Evolutionary conservation across 306 rosid genomes (phyloP).

Genomic region (Pterocarpus macrocarpus): DNA sequence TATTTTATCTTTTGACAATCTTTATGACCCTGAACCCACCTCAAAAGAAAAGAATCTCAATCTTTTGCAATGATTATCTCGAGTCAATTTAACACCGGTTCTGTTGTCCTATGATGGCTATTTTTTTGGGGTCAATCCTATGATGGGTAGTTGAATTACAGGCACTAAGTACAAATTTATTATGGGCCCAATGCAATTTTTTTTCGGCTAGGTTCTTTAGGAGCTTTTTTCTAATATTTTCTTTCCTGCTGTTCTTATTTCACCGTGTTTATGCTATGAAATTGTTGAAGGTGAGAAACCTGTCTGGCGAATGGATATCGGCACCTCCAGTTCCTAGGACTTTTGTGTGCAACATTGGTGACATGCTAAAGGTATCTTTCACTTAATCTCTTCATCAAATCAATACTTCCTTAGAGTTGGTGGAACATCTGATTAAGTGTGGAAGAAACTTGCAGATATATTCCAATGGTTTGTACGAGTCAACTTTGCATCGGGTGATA

Average conservation of each 20-base stretch:
- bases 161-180: neutral
- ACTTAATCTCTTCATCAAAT: conserved; percentile 6
- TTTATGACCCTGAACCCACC: too few relatives aligned
- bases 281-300: conserved; percentile 81
- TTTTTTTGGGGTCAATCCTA: too few relatives aligned
- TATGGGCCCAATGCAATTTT: neutral
- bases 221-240: neutral
- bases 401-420: neutral
- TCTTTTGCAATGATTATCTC: neutral
- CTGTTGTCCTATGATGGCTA: neutral
- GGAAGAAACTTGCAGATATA: conserved; percentile 70
- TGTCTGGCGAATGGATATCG: conserved; percentile 89
- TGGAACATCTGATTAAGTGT: conserved; percentile 12
- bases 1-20: neutral
- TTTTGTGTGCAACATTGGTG: conserved; percentile 91
- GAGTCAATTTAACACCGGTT: neutral
- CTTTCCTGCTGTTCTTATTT: neutral
- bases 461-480: conserved; percentile 88
- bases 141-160: too few relatives aligned
- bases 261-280: conserved; percentile 27
- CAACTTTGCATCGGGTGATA: conserved; percentile 87
- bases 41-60: neutral
- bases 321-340: conserved; percentile 89
- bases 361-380: conserved; percentile 86
- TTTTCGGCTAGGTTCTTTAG: neutral